Evolutionary conservation across 75 land plant species (phyloP).

Genomic region (Azolla pinnata): DNA sequence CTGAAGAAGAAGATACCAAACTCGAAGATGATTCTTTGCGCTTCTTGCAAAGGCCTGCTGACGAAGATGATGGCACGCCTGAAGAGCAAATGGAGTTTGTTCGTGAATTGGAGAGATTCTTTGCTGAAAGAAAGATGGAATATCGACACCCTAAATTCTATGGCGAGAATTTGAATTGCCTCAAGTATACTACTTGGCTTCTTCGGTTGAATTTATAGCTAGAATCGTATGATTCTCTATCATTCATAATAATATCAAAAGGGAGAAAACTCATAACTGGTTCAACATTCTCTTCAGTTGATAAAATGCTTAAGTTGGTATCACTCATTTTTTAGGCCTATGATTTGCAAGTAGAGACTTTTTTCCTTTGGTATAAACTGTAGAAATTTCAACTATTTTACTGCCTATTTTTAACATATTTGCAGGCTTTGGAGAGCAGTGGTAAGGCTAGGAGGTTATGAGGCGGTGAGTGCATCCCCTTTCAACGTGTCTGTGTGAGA

Average conservation of each 20-base stretch:
- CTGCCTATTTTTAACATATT: too few relatives aligned
- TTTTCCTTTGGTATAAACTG: too few relatives aligned
- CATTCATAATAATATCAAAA: too few relatives aligned
- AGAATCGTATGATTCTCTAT: too few relatives aligned
- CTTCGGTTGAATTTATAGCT: too few relatives aligned
- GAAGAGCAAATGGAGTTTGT: conserved; percentile 67
- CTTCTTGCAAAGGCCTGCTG: conserved; percentile 8
- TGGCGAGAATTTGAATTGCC: conserved; percentile 62
- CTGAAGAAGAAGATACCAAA: conserved; percentile 16
- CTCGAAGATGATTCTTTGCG: conserved; percentile 18
- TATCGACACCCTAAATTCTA: conserved; percentile 87
- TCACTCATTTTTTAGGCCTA: too few relatives aligned
- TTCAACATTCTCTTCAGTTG: too few relatives aligned
- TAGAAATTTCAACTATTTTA: too few relatives aligned
- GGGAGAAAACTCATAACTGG: too few relatives aligned
- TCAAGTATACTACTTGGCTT: conserved; percentile 84
- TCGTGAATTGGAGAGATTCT: conserved; percentile 58
- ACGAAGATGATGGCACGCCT: conserved; percentile 51
- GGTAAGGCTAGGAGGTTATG: conserved; percentile 76
- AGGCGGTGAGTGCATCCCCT: conserved; percentile 33
- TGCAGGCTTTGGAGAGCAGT: conserved; percentile 85
- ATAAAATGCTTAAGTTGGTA: too few relatives aligned
- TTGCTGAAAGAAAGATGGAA: conserved; percentile 49
- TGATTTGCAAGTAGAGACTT: too few relatives aligned
- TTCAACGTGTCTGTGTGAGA: too few relatives aligned